Conservation (phyloP, 768 basidiomycete species). For the Pleurotus citrinopileatus region DNA sequence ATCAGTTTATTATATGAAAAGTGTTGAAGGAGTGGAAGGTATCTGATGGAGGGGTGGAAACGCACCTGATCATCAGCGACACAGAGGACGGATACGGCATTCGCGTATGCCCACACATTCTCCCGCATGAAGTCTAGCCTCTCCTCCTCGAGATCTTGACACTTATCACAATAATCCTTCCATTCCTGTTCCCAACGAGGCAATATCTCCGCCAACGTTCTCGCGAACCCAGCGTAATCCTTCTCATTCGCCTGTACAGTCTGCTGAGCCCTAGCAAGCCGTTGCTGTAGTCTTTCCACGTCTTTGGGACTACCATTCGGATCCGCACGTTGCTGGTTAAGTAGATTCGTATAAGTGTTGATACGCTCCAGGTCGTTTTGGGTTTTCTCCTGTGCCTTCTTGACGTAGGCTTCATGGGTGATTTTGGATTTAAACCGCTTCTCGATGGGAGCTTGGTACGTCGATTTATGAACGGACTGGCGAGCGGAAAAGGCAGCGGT, state of each 20-base stretch:
- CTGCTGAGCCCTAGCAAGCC: conserved; percentile 85
- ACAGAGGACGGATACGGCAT: conserved; percentile 91
- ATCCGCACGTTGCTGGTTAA: conserved; percentile 67
- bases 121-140: conserved; percentile 92
- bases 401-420: conserved; percentile 80
- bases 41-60: conserved; percentile 12
- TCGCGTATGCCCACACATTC: conserved; percentile 94
- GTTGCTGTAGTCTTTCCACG: conserved; percentile 82
- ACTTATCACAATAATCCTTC: conserved; percentile 91
- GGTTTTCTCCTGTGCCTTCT: conserved; percentile 90
- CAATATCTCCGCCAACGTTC: conserved; percentile 72
- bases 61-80: conserved; percentile 94
- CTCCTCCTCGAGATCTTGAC: conserved; percentile 95
- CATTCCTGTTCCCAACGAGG: conserved; percentile 91
- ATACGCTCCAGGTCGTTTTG: conserved; percentile 92
- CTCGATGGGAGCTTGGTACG: conserved; percentile 74
- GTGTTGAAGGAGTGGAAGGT: background rate
- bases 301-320: conserved; percentile 44
- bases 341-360: conserved; percentile 91
- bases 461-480: conserved; percentile 72
- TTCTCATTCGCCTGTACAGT: conserved; percentile 90
- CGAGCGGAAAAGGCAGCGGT: conserved; percentile 56
- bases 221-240: conserved; percentile 87
- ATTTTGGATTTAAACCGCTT: conserved; percentile 90
- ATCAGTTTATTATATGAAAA: background rate